Conservation (phyloP, 805 yeast species). For the Candida tammaniensis region DNA sequence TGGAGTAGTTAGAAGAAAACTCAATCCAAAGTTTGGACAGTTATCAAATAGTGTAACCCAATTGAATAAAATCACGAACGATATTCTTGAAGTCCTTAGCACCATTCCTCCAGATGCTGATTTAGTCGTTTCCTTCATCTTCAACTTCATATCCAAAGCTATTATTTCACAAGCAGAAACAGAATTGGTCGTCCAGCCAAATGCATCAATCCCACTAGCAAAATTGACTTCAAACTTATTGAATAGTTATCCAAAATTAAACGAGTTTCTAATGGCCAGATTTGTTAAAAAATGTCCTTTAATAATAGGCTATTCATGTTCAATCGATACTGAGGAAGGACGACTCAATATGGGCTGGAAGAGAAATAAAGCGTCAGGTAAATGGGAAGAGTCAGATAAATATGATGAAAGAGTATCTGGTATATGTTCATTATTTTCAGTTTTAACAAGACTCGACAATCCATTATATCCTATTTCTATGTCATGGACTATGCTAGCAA, state of each 20-base stretch:
- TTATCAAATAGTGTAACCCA: constrained; percentile 70
- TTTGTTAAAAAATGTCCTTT: constrained; percentile 89
- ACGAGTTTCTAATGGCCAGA: constrained; percentile 66
- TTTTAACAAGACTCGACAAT: constrained; percentile 51
- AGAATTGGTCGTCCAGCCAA: constrained; percentile 78
- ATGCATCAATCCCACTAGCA: constrained; percentile 78
- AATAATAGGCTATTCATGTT: constrained; percentile 76
- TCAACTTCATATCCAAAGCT: constrained; percentile 83
- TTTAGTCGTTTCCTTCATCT: constrained; percentile 49
- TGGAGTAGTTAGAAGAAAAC: constrained; percentile 63
- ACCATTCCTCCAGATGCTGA: constrained; percentile 40
- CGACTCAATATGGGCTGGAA: constrained; percentile 87
- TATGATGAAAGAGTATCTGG: constrained; percentile 89
- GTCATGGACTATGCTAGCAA: constrained; percentile 70
- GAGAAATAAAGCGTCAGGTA: constrained; percentile 38
- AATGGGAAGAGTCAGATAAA: constrained; percentile 60
- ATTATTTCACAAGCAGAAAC: constrained; percentile 89
- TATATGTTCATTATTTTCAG: constrained; percentile 76
- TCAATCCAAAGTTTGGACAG: constrained; percentile 91
- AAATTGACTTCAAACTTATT: constrained; percentile 57
- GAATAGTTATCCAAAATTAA: constrained; percentile 46
- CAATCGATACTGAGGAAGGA: constrained; percentile 79
- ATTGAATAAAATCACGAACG: constrained; percentile 48
- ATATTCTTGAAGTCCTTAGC: constrained; percentile 48
- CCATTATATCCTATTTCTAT: constrained; percentile 46